Conservation (phyloP, 2,329 filamentous ascomycete species). For the Fusarium poae region DNA sequence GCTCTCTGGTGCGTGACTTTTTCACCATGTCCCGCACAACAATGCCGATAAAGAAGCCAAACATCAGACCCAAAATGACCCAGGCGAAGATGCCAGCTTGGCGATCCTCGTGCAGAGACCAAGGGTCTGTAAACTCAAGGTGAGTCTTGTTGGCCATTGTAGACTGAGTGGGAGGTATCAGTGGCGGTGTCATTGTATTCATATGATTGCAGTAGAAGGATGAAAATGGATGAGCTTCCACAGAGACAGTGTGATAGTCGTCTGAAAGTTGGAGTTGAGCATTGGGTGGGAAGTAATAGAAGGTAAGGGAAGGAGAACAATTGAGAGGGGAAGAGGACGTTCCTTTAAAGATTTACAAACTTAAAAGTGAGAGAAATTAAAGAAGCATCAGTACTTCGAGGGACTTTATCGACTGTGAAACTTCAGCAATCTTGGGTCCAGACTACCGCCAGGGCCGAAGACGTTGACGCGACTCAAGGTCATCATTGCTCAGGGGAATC, state of each 20-base stretch:
- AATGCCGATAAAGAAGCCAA: conserved; percentile 19
- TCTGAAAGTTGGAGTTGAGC: background rate
- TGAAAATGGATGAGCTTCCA: background rate
- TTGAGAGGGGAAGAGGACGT: too few species aligned
- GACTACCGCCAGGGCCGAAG: background rate
- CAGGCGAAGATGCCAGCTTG: conserved; percentile 15
- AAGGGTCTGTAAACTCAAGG: background rate
- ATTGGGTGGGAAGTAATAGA: background rate
- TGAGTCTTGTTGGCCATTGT: background rate
- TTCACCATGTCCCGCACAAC: conserved; percentile 25
- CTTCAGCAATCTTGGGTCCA: background rate
- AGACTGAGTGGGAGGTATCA: background rate
- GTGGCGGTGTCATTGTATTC: background rate
- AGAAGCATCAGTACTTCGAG: too few species aligned
- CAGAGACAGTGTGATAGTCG: background rate
- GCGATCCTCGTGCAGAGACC: conserved; percentile 3
- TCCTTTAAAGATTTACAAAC: background rate
- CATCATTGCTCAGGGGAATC: background rate
- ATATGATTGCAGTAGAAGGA: background rate
- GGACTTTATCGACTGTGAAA: background rate
- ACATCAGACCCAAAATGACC: conserved; percentile 18
- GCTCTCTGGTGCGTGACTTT: conserved; percentile 32
- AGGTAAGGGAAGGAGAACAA: background rate
- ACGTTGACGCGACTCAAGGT: background rate
- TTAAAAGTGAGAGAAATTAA: background rate